Evolutionary conservation across 1,139 yeast genomes (phyloP).

Genomic region (Taphrina populina): DNA sequence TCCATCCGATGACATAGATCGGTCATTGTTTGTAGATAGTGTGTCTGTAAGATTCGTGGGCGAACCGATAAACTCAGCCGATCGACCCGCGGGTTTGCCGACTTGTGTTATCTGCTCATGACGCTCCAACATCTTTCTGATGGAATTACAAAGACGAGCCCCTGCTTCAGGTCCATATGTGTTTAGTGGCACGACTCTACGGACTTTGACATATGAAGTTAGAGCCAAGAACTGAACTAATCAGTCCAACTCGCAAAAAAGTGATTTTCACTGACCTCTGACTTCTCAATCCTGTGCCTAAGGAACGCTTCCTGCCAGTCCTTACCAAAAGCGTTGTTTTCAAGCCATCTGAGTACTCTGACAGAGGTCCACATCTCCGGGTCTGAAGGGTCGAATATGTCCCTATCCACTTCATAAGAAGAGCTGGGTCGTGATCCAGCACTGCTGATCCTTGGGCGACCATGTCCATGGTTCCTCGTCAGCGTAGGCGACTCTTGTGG

Average conservation of each 20-base stretch:
- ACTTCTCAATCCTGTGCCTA: slow-evolving; percentile 8
- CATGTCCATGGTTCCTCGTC: not conserved
- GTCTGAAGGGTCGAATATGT: slow-evolving; percentile 10
- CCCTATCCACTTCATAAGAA: not conserved
- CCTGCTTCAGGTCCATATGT: slow-evolving; percentile 26
- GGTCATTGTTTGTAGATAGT: no score
- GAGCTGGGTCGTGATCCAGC: not conserved
- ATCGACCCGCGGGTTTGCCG: no score
- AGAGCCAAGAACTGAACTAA: slow-evolving; percentile 12
- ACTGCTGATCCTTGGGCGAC: not conserved
- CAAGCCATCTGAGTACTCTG: slow-evolving; percentile 15
- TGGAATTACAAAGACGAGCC: slow-evolving; percentile 26
- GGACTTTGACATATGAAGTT: slow-evolving; percentile 29
- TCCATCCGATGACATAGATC: no score
- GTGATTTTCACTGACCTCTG: slow-evolving; percentile 3
- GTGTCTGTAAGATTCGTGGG: no score
- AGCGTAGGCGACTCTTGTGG: slow-evolving; percentile 1
- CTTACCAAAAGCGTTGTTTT: slow-evolving; percentile 15
- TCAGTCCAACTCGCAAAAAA: not conserved
- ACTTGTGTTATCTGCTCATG: slow-evolving; percentile 10
- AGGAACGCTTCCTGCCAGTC: slow-evolving; percentile 29
- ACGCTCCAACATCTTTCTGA: slow-evolving; percentile 28
- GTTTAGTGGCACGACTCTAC: slow-evolving; percentile 16
- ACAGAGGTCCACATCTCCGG: slow-evolving; percentile 19
- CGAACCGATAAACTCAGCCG: no score